Base-by-base conservation (phyloP, 805 yeast genomes). In the Ogataea wickerhamii region DNA sequence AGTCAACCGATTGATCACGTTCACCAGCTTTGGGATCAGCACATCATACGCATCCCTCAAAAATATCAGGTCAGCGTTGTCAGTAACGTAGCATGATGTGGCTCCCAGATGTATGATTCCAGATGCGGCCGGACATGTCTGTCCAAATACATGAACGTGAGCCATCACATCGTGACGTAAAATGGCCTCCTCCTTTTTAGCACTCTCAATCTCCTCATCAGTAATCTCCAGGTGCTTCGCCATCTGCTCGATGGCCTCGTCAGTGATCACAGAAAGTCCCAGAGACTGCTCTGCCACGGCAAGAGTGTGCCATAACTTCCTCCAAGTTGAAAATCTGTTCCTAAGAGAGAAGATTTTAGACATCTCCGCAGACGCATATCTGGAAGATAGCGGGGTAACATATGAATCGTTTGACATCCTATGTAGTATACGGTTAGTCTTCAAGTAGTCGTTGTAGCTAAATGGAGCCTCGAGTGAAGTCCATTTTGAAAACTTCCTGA, bases 151-250 rank as follows among this genome's bases (percentile, higher is more conserved):
- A 61, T 93, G 98, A 40, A 93, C 98, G 55, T 93, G 98, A 40
- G 98, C 96, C 98, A 93, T 93, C 53, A 93, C 98, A 61, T 93
- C 98, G 66, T 93, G 98, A 71, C 98, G 85, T 41, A 93, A 98
- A 63, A 84, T 88, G 37, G 98, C 96, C 67, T 93, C 98, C 68
- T 93, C 97, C 51, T 76, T 78, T 41, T 89, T 70, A 30, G 98
- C 98, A 41, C 72, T 84, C 41, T 73, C 87, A 48, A 93, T 87
- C 58, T 94, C 98, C 52, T 86, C 94, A 62, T 91, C 97, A 6
- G 96, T 81, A 67, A 93, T 88, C 35, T 65, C 74, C 55, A 91
- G 70, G 64, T 93, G 83, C 17, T 70, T 61, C 47, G 75, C 67
- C 87, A 93, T 83, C 71, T 93, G 86, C 58, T 75, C 83, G 50